Evolutionary conservation across 164 flowering plant species (phyloP).

Genomic region (Stephania japonica): DNA sequence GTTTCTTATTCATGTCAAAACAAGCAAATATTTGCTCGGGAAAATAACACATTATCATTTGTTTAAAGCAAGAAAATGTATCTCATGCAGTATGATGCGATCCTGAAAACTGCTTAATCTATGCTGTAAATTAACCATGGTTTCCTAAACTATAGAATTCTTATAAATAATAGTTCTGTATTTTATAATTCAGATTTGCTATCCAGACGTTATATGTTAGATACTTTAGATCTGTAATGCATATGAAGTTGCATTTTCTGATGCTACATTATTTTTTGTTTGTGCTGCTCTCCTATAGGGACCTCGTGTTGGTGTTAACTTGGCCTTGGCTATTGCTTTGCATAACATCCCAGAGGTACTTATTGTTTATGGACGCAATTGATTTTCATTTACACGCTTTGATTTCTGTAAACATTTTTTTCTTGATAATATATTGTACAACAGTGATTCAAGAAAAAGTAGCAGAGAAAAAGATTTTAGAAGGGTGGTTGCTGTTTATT

Average conservation of each 20-base stretch:
- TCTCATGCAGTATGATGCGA: neutral
- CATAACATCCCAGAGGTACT: constrained; percentile 97
- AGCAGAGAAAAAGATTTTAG: too few species aligned
- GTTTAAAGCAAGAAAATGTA: too few species aligned
- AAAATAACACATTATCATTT: neutral
- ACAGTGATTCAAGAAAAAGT: too few species aligned
- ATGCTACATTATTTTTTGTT: constrained; percentile 1
- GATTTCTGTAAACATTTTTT: too few species aligned
- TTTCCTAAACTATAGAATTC: neutral
- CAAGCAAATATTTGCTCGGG: neutral
- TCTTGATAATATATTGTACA: too few species aligned
- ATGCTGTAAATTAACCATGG: neutral
- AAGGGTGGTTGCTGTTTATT: too few species aligned
- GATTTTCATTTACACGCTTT: too few species aligned
- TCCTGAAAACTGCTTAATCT: neutral
- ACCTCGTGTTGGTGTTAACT: constrained; percentile 84
- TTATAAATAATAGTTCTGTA: neutral
- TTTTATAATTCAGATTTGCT: neutral
- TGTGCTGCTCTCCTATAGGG: constrained; percentile 40
- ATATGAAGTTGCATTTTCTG: constrained; percentile 1
- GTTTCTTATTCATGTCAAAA: neutral
- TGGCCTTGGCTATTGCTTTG: constrained; percentile 90
- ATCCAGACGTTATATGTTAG: neutral
- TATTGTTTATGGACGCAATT: neutral
- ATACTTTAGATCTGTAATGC: neutral